These are phyloP conservation scores for Pleodorina starrii DNA, from an alignment of 139 green algal species.

Conservation along the genomic window DNA sequence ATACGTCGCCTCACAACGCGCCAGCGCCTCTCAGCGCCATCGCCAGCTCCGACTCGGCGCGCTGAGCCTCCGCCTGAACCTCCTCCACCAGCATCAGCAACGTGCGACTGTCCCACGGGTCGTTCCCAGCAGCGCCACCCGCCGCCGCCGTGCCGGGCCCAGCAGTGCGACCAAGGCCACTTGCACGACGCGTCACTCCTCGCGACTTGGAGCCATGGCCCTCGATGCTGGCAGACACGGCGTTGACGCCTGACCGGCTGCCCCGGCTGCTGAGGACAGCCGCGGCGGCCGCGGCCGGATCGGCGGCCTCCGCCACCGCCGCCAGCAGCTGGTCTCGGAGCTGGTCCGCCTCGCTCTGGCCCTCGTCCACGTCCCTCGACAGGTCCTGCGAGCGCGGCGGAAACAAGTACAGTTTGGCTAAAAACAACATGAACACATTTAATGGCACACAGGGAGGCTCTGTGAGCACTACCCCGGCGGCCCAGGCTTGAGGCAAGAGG, in stretches of 20 bases:
- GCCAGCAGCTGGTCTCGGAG: conserved; percentile 34
- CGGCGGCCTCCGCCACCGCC: not conserved
- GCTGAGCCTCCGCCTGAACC: not conserved
- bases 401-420: too few relatives aligned
- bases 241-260: not conserved
- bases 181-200: not conserved
- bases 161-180: not conserved
- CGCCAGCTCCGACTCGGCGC: conserved; percentile 11
- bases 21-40: not conserved
- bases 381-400: not conserved
- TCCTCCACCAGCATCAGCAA: conserved; percentile 5
- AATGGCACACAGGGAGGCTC: too few relatives aligned
- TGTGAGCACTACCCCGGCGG: too few relatives aligned
- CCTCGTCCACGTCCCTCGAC: not conserved
- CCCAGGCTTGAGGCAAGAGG: too few relatives aligned
- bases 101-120: conserved; percentile 1
- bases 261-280: not conserved
- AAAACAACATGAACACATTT: too few relatives aligned
- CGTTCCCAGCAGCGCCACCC: not conserved
- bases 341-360: not conserved
- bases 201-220: not conserved
- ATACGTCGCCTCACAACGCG: not conserved
- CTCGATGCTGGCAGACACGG: not conserved
- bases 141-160: too few relatives aligned
- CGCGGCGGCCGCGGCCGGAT: not conserved